Evolutionary conservation across 2,329 filamentous ascomycete species (phyloP), one percentile per base, ranked within the genome.

Genomic region (Atkinsonella texensis): DNA sequence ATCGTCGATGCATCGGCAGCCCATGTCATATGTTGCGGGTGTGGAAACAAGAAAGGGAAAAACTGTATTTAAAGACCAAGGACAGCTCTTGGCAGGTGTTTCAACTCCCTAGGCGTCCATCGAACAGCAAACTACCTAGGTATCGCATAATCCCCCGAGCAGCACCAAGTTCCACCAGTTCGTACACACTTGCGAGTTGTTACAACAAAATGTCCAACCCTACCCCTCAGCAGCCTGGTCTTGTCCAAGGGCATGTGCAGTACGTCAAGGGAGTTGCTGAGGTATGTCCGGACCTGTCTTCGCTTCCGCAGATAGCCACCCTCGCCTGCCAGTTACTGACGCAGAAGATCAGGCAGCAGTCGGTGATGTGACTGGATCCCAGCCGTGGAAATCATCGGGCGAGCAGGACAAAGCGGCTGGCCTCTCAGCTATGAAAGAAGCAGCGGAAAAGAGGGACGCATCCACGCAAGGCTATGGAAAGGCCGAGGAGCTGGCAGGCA

Each of bases 191-290:
- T n/a, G n/a, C n/a, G n/a, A n/a, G n/a, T n/a, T n/a, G n/a, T n/a
- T n/a, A 12, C n/a, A 10, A 18, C 41, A 39, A 33, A 20, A 52
- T 53, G 52, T 43, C 28, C 28, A 49, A 42, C 20, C 40, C 44
- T 8, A 51, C 15, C 8, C 8, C 52, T 8, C 49, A 73, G 54
- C 70, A 79, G 54, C 77, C 82, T 18, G 75, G 81, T 44, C 80
- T 87, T 56, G 61, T 86, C 43, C 71, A 74, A 53, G 74, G 77
- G 42, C 84, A 87, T 62, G 81, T 74, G 33, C 79, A 85, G 61
- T 87, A 85, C 60, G 74, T 80, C 60, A 87, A 86, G 61, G 84
- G 83, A 49, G 79, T 79, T 7, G 76, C 79, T 51, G 80, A 84
- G 69, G 84, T 83, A 66, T 52, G 66, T 61, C n/a, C 6, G 2